phyloP scores from a whole-genome alignment of 1,284 basidiomycete genomes.

The Sporisorium reilianum region DNA sequence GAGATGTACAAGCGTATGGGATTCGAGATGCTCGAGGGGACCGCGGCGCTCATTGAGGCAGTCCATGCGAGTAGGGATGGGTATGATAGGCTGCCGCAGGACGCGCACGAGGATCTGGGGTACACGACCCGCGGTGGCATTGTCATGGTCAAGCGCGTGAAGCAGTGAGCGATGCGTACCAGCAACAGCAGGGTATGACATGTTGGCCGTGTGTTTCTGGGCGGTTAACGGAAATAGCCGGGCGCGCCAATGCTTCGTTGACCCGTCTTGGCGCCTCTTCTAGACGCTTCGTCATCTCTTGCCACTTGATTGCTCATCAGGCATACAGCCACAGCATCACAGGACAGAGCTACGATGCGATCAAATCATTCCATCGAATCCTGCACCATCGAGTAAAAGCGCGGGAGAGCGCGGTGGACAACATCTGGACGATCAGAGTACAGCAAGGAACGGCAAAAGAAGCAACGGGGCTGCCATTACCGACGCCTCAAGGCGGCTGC shows the following conservation, averaged over 20 bases:
- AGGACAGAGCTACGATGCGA: too few relatives aligned
- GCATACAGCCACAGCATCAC: too few relatives aligned
- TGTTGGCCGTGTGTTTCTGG: not conserved
- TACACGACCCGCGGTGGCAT: slow-evolving; percentile 14
- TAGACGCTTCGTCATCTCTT: too few relatives aligned
- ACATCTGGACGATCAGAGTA: too few relatives aligned
- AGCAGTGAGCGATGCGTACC: not conserved
- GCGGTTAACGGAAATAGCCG: not conserved
- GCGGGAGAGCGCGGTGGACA: too few relatives aligned
- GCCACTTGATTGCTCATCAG: too few relatives aligned
- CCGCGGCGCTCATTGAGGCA: slow-evolving; percentile 14
- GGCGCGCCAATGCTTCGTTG: too few relatives aligned
- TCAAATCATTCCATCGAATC: too few relatives aligned
- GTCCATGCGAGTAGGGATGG: slow-evolving; percentile 23
- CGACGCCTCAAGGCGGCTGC: not conserved
- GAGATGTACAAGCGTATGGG: slow-evolving; percentile 29
- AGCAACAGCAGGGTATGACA: not conserved
- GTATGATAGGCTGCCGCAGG: slow-evolving; percentile 3
- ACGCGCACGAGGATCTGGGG: not conserved
- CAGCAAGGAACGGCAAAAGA: too few relatives aligned
- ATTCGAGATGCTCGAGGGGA: slow-evolving; percentile 10
- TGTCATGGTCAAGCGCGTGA: slow-evolving; percentile 19
- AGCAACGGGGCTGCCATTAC: not conserved
- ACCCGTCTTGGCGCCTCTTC: too few relatives aligned
- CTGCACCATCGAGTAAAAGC: too few relatives aligned